Base-by-base conservation (phyloP, 768 basidiomycete genomes). In the Chalciporus sphaerocephalus region DNA sequence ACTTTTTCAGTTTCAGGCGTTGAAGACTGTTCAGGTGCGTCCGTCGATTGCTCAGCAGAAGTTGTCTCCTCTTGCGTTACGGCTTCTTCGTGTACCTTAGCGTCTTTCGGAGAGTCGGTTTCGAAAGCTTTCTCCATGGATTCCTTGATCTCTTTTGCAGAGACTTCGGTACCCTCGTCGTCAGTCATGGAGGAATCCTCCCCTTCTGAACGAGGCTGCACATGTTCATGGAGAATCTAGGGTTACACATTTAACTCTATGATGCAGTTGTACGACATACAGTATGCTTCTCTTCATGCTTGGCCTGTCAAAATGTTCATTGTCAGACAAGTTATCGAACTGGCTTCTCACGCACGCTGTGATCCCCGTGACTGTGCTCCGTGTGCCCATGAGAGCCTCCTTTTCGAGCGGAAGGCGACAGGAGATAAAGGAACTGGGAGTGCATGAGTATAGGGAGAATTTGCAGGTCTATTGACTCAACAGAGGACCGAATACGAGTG, bases 31-130 rank as follows among this genome's bases (percentile, higher is more conserved):
- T 22, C 43, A 37, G 5, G 48, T 11, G 20, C 24, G 33, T 16
- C 34, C 10, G 23, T 49, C 45, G 3, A 32, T 15, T 47, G 37
- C 24, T 44, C 41, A 33, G 21, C 33, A 21, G 48, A 17, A 18
- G 48, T 24, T 17, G 6, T 28, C 20, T 48, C 42, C 6, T 16
- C 43, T 42, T 40, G 37, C 10, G 47, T 56, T 27, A 53, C 51
- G 17, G 10, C 50, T 27, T 58, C 60, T 35, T 69, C 64, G 15
- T 23, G 49, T 46, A 46, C 53, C 46, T 63, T 54, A n/a, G 67
- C 58, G 17, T 59, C 55, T 35, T 57, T 67, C 13, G 67, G 63
- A 39, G 68, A 58, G 46, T 68, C 68, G 20, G 49, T 40, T 20
- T 53, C 52, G 6, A 52, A 48, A 10, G 55, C 59, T 33, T 46